Percentiles rank a stretch among this genome's conserved stretches.
phyloP scores from a whole-genome alignment of 257 asterid species.

The Jacaranda copaia region DNA sequence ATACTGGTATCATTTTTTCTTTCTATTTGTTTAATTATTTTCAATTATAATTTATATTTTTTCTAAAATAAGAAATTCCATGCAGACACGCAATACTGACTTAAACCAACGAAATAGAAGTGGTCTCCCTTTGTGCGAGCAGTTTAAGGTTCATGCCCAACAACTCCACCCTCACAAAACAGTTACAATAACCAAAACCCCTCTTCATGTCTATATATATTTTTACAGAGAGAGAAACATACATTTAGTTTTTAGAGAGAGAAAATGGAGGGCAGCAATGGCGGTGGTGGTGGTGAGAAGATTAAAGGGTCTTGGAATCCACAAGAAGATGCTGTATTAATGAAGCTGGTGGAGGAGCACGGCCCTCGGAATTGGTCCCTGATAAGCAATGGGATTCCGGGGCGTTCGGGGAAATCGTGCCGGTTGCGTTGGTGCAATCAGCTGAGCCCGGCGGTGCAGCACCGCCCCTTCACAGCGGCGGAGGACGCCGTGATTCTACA shows the following conservation, averaged over 20 bases:
- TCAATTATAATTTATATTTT: background rate
- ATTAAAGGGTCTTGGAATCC: conserved; percentile 71
- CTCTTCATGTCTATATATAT: background rate
- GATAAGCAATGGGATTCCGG: conserved; percentile 64
- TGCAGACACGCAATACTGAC: conserved; percentile 35
- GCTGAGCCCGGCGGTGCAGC: conserved; percentile 71
- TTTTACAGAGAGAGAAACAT: conserved; percentile 14
- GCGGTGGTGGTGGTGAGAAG: conserved; percentile 26
- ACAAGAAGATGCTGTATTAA: conserved; percentile 57
- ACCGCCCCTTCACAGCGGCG: conserved; percentile 60
- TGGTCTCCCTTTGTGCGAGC: conserved; percentile 58
- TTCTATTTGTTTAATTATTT: background rate
- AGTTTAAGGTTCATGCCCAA: conserved; percentile 68
- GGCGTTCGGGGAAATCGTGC: conserved; percentile 75
- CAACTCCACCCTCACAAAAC: conserved; percentile 53
- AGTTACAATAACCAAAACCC: conserved; percentile 45
- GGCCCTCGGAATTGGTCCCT: conserved; percentile 80
- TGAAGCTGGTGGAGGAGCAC: conserved; percentile 57
- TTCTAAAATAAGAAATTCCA: background rate
- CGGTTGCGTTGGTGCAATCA: conserved; percentile 85
- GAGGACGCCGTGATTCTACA: conserved; percentile 57
- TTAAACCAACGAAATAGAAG: conserved; percentile 46
- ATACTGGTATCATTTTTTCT: background rate
- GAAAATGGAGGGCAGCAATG: conserved; percentile 1
- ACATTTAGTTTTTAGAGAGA: background rate